Evolutionary conservation across 768 basidiomycete genomes (phyloP), one percentile per base, ranked within the genome.

Genomic region (Neoboletus brunneissimus): DNA sequence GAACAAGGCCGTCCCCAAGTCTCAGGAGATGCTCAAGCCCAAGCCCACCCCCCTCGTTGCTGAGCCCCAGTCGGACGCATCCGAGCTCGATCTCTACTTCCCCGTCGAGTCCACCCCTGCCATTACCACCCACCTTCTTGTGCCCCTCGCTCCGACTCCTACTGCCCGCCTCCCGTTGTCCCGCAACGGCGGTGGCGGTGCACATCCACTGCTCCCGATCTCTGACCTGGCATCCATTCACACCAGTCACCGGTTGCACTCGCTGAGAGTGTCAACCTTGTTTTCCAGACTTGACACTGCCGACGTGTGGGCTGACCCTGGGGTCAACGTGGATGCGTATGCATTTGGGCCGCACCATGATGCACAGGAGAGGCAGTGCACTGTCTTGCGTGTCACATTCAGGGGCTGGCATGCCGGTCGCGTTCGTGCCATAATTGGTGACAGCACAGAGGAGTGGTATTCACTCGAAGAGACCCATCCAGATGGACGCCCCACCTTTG

Each of bases 131-230:
- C 78, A 77, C 60, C 82, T 93, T 48, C 79, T 89, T 48, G 79
- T 93, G 31, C 89, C 91, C 51, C 81, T 93, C 56, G 86, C 86
- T 0, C 89, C 91, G 1, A 87, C 87, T 2, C 86, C 89, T 9
- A 83, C 84, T 0, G 68, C 78, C 5, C 84, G 85, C n/a, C 68
- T 83, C 11, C 89, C 89, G 4, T 76, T 91, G 48, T 66, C 65
- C 12, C 58, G 61, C 22, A 13, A 54, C 4, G 57, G 54, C 9
- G 44, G 61, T 31, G 60, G 60, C 9, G 23, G 45, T 16, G 57
- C 58, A 15, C 71, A 73, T 45, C 66, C 66, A 1, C 70, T 87
- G 13, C 76, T 90, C 5, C 86, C 87, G 0, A 67, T 88, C 5
- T 68, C 81, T 12, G 68, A 78, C 8, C 63, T 91, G 27, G 76